Evolutionary conservation across 176 grass and related monocot genomes (phyloP), one percentile per base, ranked within the genome.

Genomic region (Zizania latifolia): DNA sequence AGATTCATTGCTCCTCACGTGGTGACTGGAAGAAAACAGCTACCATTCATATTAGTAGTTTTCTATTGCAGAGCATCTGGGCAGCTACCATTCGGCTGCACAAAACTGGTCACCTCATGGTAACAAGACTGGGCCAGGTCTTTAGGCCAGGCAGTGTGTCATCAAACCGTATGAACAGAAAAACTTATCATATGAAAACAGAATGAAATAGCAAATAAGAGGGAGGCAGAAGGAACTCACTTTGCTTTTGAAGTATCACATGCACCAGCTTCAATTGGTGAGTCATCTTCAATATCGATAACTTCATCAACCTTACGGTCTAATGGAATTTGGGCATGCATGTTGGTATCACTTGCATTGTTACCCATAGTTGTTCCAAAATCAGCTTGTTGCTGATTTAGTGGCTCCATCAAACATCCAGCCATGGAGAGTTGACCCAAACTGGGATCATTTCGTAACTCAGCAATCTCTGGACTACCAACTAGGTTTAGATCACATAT

Each of bases 221-320:
- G 50, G 10, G 32, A 57, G 37, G 27, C 16, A 3, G 44, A 56
- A 55, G 79, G 21, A 76, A 82, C 96, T 88, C 74, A 94, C 96
- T 88, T 90, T 73, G 69, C 63, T 79, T 94, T 89, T 59, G 80
- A 81, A 83, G 81, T 60, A 79, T 89, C 76, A 79, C 72, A 65
- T 58, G 13, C 56, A 78, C 58, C 72, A 51, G 73, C 78, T 83
- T 86, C 75, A 76, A 85, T 71, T 31, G 92, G 89, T 43, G 85
- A 84, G 45, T 92, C 92, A 82, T 86, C 89, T 79, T 92, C 89
- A 2, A 99, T 84, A 86, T 99, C 82, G 82, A 99, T 99, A 68
- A 97, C 83, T 57, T 85, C 81, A 79, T 89, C 75, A 22, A 79
- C 77, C 54, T 89, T 89, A 71, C 78, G 81, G 59, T 76, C 68